phyloP scores from a whole-genome alignment of 1,284 basidiomycete species.

The Ceratobasidium sp. region DNA sequence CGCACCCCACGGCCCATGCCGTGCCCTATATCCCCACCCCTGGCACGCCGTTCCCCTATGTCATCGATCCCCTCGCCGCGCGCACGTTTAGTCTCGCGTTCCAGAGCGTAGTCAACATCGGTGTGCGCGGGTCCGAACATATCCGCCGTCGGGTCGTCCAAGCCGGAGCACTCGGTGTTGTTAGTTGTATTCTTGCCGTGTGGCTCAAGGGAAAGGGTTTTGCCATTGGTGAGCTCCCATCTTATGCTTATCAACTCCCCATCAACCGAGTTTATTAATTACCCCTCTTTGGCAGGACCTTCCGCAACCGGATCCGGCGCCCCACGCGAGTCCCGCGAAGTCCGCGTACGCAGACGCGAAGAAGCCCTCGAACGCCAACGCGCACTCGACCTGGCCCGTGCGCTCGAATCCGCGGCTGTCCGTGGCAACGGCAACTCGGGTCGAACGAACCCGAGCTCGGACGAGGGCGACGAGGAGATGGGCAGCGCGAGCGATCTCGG shows the following conservation, averaged over 20 bases:
- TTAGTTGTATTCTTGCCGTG: slow-evolving; percentile 93
- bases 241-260: slow-evolving; percentile 64
- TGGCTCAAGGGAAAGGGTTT: slow-evolving; percentile 90
- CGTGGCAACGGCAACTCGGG: not conserved
- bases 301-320: slow-evolving; percentile 50
- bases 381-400: slow-evolving; percentile 68
- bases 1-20: slow-evolving; percentile 13
- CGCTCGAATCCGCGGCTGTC: slow-evolving; percentile 59
- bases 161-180: slow-evolving; percentile 94
- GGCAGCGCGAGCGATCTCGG: slow-evolving; percentile 14
- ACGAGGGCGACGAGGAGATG: slow-evolving; percentile 46
- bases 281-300: slow-evolving; percentile 47
- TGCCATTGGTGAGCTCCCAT: slow-evolving; percentile 75
- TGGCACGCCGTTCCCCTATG: slow-evolving; percentile 31
- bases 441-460: slow-evolving; percentile 12
- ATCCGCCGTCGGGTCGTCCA: slow-evolving; percentile 95
- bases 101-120: slow-evolving; percentile 97
- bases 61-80: slow-evolving; percentile 84
- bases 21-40: slow-evolving; percentile 40
- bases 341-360: slow-evolving; percentile 43
- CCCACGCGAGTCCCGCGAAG: slow-evolving; percentile 47
- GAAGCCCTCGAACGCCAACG: slow-evolving; percentile 46
- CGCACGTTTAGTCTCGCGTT: slow-evolving; percentile 93
- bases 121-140: slow-evolving; percentile 94
- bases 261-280: not conserved